phyloP scores from a whole-genome alignment of 2,329 filamentous ascomycete species.

The Dactylellina cionopaga region DNA sequence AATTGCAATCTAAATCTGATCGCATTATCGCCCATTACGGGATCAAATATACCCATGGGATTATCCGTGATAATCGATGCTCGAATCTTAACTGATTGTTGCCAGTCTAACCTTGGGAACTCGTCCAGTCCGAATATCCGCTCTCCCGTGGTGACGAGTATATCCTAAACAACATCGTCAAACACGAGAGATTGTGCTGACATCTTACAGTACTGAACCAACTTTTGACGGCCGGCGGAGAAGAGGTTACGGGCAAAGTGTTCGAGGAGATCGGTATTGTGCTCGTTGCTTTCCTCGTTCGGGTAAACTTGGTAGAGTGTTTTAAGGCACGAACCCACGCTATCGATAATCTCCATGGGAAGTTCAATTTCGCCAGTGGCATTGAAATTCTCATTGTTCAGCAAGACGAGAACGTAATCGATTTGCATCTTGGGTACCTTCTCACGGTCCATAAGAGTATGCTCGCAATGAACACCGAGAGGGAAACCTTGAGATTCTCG shows the following conservation, averaged over 20 bases:
- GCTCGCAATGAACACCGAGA: conserved; percentile 32
- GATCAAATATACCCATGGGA: conserved; percentile 31
- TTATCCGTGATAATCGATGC: conserved; percentile 5
- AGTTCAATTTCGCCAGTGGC: conserved; percentile 7
- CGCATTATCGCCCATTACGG: conserved; percentile 17
- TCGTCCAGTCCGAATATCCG: conserved; percentile 22
- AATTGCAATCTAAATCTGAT: conserved; percentile 31
- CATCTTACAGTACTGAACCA: conserved; percentile 13
- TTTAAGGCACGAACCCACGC: conserved; percentile 8
- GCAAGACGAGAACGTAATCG: conserved; percentile 25
- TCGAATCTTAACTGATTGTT: conserved; percentile 4
- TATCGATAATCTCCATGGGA: conserved; percentile 31
- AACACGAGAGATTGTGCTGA: conserved; percentile 30
- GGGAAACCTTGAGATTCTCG: conserved; percentile 17
- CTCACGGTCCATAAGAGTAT: conserved; percentile 35
- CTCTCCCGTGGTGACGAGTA: conserved; percentile 32
- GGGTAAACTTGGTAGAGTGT: conserved; percentile 1
- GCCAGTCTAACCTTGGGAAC: conserved; percentile 5
- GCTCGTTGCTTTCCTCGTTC: background rate
- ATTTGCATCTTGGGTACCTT: conserved; percentile 26
- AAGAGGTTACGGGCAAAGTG: conserved; percentile 35
- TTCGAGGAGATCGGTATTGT: conserved; percentile 19
- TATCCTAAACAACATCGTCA: conserved; percentile 40
- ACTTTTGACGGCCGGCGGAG: conserved; percentile 15
- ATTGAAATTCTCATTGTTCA: conserved; percentile 33